Evolutionary conservation across 2,329 filamentous ascomycete species (phyloP).

Genomic region (Ceratocystis colombiana): DNA sequence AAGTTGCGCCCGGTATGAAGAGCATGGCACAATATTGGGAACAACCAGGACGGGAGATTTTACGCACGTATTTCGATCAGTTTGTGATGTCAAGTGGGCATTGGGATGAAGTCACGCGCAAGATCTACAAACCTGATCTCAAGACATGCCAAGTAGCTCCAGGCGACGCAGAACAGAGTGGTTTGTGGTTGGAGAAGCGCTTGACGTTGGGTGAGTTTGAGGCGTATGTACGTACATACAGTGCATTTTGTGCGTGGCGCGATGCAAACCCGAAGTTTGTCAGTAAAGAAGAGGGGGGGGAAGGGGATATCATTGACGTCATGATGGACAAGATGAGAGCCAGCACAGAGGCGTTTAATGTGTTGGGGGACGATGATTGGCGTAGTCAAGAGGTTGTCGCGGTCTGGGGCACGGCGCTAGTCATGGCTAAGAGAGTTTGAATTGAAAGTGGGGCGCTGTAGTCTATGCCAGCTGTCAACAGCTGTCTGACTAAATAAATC

Average conservation of each 20-base stretch:
- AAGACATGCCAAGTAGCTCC: conserved; percentile 30
- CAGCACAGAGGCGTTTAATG: conserved; percentile 45
- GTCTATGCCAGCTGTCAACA: background rate
- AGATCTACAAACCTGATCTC: conserved; percentile 49
- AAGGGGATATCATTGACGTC: conserved; percentile 52
- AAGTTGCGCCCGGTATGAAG: conserved; percentile 37
- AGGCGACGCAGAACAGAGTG: conserved; percentile 29
- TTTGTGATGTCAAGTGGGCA: conserved; percentile 43
- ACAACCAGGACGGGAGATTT: conserved; percentile 47
- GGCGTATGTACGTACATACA: conserved; percentile 53
- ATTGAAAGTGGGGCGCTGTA: background rate
- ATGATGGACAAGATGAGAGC: conserved; percentile 50
- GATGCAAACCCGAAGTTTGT: conserved; percentile 43
- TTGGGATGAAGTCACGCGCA: conserved; percentile 44
- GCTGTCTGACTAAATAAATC: background rate
- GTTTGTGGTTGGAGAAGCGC: conserved; percentile 43
- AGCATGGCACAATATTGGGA: conserved; percentile 52
- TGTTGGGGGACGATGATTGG: conserved; percentile 39
- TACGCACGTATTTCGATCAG: conserved; percentile 43
- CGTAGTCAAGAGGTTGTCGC: conserved; percentile 44
- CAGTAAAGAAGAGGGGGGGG: conserved; percentile 44
- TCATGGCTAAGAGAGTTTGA: conserved; percentile 42
- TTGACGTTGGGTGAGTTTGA: conserved; percentile 50
- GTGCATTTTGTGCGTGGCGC: conserved; percentile 49
- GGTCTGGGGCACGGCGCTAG: conserved; percentile 52